A percentile compares a stretch with the other conserved stretches of the same genome.
phyloP scores from a whole-genome alignment of 1,284 basidiomycete genomes.

The Fistulina hepatica region DNA sequence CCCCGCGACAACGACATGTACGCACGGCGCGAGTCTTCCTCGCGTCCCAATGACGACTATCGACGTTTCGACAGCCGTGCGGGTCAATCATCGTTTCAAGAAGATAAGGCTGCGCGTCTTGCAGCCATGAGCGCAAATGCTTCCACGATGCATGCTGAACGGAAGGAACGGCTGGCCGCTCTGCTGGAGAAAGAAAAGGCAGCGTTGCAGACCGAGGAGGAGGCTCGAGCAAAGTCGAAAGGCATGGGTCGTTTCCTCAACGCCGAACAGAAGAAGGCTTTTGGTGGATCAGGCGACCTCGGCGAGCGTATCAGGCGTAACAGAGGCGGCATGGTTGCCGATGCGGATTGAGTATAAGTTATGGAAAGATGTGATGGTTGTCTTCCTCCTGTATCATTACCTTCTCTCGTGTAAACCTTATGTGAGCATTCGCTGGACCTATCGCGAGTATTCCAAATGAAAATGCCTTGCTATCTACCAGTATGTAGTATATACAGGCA shows the following conservation, averaged over 20 bases:
- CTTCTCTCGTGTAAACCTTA: neutral
- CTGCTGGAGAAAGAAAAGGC: slow-evolving; percentile 64
- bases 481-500: too few relatives aligned
- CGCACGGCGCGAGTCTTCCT: too few relatives aligned
- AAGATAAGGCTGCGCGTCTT: slow-evolving; percentile 70
- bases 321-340: slow-evolving; percentile 49
- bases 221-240: slow-evolving; percentile 48
- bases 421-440: neutral
- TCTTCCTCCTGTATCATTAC: neutral
- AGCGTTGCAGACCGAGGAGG: slow-evolving; percentile 55
- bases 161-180: slow-evolving; percentile 53
- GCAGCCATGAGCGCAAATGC: slow-evolving; percentile 82
- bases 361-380: neutral
- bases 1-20: too few relatives aligned
- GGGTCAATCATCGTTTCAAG: slow-evolving; percentile 20
- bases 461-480: too few relatives aligned
- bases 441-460: too few relatives aligned
- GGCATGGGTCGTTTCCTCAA: slow-evolving; percentile 66
- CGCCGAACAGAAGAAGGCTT: slow-evolving; percentile 67
- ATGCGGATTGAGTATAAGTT: slow-evolving; percentile 31
- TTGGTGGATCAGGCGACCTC: slow-evolving; percentile 62
- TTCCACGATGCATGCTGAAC: slow-evolving; percentile 45
- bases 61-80: too few relatives aligned
- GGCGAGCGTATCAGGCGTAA: slow-evolving; percentile 67
- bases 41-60: too few relatives aligned